Conservation (phyloP, 2,329 filamentous ascomycete genomes). For the Bisporella sp. region DNA sequence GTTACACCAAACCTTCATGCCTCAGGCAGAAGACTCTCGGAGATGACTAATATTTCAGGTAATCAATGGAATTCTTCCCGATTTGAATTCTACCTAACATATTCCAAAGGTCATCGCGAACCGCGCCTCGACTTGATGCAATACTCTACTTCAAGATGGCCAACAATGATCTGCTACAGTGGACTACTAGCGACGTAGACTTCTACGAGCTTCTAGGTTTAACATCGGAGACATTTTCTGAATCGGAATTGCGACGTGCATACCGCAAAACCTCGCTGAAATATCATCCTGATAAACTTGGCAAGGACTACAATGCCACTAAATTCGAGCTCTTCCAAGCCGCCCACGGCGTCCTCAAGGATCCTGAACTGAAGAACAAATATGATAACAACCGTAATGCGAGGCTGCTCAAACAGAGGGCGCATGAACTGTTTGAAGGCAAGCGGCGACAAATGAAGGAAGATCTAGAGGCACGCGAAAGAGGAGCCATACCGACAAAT, state of each 20-base stretch:
- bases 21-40: no score
- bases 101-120: no score
- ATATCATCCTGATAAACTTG: slow-evolving; percentile 89
- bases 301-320: slow-evolving; percentile 64
- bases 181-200: slow-evolving; percentile 26
- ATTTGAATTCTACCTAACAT: no score
- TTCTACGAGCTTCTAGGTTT: slow-evolving; percentile 28
- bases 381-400: slow-evolving; percentile 76
- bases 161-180: slow-evolving; percentile 25
- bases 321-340: slow-evolving; percentile 82
- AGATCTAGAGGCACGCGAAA: slow-evolving; percentile 75
- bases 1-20: no score
- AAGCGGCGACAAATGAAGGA: slow-evolving; percentile 73
- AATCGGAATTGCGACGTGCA: slow-evolving; percentile 37
- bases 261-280: slow-evolving; percentile 83
- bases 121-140: no score
- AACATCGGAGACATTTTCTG: slow-evolving; percentile 17
- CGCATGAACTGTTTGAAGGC: slow-evolving; percentile 67
- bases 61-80: no score
- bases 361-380: slow-evolving; percentile 60
- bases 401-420: slow-evolving; percentile 58
- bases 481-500: slow-evolving; percentile 36
- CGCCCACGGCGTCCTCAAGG: slow-evolving; percentile 76
- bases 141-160: slow-evolving; percentile 17
- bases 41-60: no score